Conservation (phyloP, 192 early-diverging fungal genomes). For the Coemansia sp. region DNA sequence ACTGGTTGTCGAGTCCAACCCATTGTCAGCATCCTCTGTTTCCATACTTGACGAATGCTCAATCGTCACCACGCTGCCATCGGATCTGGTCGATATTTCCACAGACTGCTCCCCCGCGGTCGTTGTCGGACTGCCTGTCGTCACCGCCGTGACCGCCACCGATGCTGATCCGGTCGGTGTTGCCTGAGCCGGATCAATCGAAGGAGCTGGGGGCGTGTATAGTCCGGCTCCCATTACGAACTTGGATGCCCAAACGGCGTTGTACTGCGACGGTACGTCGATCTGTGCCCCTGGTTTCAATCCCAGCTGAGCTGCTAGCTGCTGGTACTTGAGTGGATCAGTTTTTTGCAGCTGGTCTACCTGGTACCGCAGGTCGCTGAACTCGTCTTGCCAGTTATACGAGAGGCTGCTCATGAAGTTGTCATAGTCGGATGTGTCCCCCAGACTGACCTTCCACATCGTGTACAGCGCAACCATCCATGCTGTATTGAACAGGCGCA, state of each 20-base stretch:
- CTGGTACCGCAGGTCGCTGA: constrained; percentile 46
- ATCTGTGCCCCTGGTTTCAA: constrained; percentile 33
- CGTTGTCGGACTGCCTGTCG: background rate
- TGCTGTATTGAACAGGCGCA: background rate
- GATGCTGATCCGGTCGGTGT: constrained; percentile 12
- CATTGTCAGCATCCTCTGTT: background rate
- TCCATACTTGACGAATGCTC: background rate
- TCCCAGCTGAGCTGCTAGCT: constrained; percentile 30
- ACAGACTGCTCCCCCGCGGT: background rate
- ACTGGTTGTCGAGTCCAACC: constrained; percentile 10
- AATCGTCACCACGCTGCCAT: background rate
- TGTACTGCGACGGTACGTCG: constrained; percentile 36
- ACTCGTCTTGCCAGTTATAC: constrained; percentile 55
- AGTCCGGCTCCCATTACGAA: constrained; percentile 41
- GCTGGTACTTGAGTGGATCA: constrained; percentile 34
- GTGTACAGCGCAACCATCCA: background rate
- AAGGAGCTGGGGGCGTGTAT: constrained; percentile 34
- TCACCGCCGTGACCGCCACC: background rate
- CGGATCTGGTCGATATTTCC: background rate
- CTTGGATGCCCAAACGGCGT: constrained; percentile 35
- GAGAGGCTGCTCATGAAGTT: constrained; percentile 47
- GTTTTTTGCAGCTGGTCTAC: constrained; percentile 37
- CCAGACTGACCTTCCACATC: background rate
- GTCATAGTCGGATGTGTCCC: constrained; percentile 18
- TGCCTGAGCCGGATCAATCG: constrained; percentile 11